Percentiles rank a stretch among this genome's conserved stretches.
Evolutionary conservation across 176 grass and related monocot genomes (phyloP).

Genomic region (Secale cereale): DNA sequence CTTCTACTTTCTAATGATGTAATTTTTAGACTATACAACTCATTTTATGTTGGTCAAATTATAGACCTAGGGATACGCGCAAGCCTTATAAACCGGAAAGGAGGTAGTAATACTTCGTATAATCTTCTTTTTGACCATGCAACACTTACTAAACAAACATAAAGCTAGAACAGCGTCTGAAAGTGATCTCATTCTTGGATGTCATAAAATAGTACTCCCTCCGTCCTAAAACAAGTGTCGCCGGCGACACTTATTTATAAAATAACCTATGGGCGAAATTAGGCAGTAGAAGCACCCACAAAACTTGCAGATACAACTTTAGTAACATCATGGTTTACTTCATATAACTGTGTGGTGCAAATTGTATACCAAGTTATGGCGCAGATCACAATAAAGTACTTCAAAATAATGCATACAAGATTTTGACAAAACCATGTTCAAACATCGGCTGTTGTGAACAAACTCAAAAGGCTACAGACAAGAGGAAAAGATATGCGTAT

Average conservation of each 20-base stretch:
- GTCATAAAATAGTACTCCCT: not conserved
- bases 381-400: constrained; percentile 6
- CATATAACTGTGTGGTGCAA: not conserved
- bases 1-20: too few relatives aligned
- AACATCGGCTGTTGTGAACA: not conserved
- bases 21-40: too few relatives aligned
- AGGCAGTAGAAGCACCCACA: not conserved
- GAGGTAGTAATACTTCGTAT: not conserved
- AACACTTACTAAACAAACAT: constrained; percentile 5
- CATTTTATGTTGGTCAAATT: too few relatives aligned
- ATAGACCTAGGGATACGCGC: too few relatives aligned
- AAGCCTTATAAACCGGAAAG: too few relatives aligned
- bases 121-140: constrained; percentile 4
- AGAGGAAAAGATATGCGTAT: not conserved
- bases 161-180: not conserved
- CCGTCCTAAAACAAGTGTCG: too few relatives aligned
- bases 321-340: not conserved
- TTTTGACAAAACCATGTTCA: not conserved
- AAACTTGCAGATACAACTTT: constrained; percentile 5
- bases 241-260: not conserved
- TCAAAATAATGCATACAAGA: not conserved
- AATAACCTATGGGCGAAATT: not conserved
- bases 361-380: not conserved
- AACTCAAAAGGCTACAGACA: not conserved
- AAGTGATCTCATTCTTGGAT: not conserved